phyloP scores from a whole-genome alignment of 805 yeast genomes.

The Nadsonia fulvescens region DNA sequence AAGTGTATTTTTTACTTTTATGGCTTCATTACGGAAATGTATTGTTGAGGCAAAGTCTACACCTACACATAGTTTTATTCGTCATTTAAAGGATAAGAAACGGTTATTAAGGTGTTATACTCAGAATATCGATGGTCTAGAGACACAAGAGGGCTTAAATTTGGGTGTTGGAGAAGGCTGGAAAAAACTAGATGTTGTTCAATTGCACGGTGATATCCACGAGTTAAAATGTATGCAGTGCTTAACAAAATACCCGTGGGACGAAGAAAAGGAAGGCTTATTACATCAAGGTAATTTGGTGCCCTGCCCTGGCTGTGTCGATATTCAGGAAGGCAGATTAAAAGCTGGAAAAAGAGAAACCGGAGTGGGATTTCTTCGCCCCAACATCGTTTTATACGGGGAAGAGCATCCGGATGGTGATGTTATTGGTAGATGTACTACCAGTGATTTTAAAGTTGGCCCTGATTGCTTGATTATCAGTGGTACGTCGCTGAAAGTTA shows the following conservation, averaged over 20 bases:
- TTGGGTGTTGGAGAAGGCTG: constrained; percentile 34
- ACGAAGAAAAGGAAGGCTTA: constrained; percentile 25
- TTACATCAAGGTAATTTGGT: constrained; percentile 54
- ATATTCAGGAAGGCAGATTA: constrained; percentile 35
- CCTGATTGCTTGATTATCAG: constrained; percentile 75
- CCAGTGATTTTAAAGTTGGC: constrained; percentile 35
- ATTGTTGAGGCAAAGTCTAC: constrained; percentile 62
- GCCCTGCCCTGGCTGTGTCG: constrained; percentile 53
- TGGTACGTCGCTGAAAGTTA: constrained; percentile 86
- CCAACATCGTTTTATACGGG: constrained; percentile 82
- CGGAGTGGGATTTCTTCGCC: constrained; percentile 65
- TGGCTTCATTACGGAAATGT: constrained; percentile 58
- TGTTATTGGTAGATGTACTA: constrained; percentile 50
- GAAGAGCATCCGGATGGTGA: constrained; percentile 86
- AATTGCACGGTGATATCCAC: constrained; percentile 79
- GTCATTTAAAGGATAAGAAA: constrained; percentile 36
- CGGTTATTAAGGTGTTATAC: constrained; percentile 77
- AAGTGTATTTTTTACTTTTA: constrained; percentile 67
- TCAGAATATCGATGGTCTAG: constrained; percentile 87
- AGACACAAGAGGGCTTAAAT: constrained; percentile 42
- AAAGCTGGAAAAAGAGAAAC: constrained; percentile 57
- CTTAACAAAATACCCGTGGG: constrained; percentile 42
- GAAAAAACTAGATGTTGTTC: constrained; percentile 62
- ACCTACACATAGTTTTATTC: constrained; percentile 62
- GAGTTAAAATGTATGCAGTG: constrained; percentile 63